Percentiles rank a stretch among this genome's conserved stretches.
These are phyloP conservation scores for Angophora floribunda DNA, from an alignment of 345 rosid genomes.

Conservation along the genomic window DNA sequence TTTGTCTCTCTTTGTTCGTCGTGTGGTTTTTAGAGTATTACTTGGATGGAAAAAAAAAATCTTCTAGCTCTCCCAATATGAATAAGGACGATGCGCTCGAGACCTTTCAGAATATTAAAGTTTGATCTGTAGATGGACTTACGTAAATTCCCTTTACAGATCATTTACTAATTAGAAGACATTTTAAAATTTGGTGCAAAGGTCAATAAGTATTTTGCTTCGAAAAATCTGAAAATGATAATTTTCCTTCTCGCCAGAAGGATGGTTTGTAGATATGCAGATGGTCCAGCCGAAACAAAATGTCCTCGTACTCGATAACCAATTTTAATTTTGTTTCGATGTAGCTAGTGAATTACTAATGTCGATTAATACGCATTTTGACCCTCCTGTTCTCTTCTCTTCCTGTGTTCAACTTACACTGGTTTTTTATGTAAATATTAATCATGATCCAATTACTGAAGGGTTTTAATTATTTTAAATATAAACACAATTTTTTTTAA, in stretches of 20 bases:
- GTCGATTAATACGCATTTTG: background rate
- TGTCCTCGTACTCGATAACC: background rate
- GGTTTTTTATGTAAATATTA: background rate
- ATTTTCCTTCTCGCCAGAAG: background rate
- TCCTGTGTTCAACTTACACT: background rate
- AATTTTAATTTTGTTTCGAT: background rate
- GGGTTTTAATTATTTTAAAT: background rate
- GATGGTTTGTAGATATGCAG: background rate
- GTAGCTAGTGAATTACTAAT: background rate
- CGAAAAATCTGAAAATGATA: fast-evolving
- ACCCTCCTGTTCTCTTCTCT: background rate
- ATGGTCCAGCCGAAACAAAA: background rate
- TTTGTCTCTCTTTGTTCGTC: background rate
- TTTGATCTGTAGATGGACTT: background rate
- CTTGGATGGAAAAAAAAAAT: too few relatives aligned
- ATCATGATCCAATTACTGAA: background rate
- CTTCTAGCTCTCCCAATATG: too few relatives aligned
- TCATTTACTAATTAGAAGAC: background rate
- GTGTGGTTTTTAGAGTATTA: too few relatives aligned
- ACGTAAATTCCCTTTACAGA: background rate
- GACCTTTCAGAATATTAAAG: background rate
- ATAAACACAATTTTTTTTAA: background rate
- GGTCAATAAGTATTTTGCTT: background rate
- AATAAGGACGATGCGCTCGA: background rate
- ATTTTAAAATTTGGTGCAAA: background rate